These are phyloP conservation scores for Castanea mollissima DNA, from an alignment of 306 rosid genomes.

Conservation along the genomic window DNA sequence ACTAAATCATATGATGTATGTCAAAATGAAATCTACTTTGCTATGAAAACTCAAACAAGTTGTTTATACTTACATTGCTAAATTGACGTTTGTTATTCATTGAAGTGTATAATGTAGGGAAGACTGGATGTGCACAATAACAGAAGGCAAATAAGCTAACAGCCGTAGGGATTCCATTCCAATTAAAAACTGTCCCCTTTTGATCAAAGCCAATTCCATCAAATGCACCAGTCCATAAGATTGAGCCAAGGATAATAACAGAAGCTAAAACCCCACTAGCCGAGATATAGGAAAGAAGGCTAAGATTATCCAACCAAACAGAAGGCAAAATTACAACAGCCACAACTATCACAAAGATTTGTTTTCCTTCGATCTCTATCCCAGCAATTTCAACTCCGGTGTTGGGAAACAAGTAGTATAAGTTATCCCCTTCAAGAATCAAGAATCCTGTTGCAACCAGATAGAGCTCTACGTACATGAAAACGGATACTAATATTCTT, in stretches of 20 bases:
- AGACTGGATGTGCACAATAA: conserved; percentile 86
- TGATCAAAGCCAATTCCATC: conserved; percentile 61
- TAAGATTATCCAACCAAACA: conserved; percentile 71
- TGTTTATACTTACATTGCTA: conserved; percentile 58
- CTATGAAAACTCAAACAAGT: neutral
- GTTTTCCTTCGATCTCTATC: conserved; percentile 38
- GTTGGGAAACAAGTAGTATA: conserved; percentile 48
- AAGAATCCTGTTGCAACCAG: conserved; percentile 72
- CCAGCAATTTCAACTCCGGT: conserved; percentile 38
- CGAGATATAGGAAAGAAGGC: conserved; percentile 69
- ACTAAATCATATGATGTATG: no score
- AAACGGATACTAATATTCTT: conserved; percentile 42
- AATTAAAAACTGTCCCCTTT: conserved; percentile 44
- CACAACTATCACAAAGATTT: conserved; percentile 49
- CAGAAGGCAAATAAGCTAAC: conserved; percentile 79
- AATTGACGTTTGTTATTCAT: conserved; percentile 73
- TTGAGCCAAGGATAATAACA: conserved; percentile 49
- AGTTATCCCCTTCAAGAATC: conserved; percentile 82
- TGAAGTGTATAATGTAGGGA: conserved; percentile 78
- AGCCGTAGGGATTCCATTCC: conserved; percentile 65
- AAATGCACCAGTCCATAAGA: conserved; percentile 56
- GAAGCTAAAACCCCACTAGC: conserved; percentile 90
- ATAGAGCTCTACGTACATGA: conserved; percentile 69
- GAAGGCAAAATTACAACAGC: conserved; percentile 65
- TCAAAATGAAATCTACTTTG: no score